A percentile compares a stretch with the other conserved stretches of the same genome.
phyloP scores from a whole-genome alignment of 2,329 filamentous ascomycete genomes.

The Botrytis galanthina region DNA sequence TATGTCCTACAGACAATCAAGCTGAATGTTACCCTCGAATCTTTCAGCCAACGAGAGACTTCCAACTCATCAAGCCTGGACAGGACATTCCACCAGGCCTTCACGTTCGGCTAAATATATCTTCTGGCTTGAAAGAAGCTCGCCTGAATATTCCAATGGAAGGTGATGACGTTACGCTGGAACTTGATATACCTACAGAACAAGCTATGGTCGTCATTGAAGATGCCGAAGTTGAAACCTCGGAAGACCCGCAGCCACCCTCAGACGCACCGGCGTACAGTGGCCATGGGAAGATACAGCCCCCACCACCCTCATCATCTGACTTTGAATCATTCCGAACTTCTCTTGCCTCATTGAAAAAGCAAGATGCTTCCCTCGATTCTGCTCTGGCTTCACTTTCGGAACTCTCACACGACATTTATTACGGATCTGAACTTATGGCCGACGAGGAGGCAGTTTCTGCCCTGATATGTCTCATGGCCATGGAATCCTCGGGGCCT shows the following conservation, averaged over 20 bases:
- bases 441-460: conserved; percentile 54
- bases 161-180: conserved; percentile 51
- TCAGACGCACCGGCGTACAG: conserved; percentile 57
- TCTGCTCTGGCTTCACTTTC: conserved; percentile 53
- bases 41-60: conserved; percentile 63
- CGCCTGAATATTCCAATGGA: conserved; percentile 59
- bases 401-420: conserved; percentile 66
- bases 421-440: conserved; percentile 63
- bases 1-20: conserved; percentile 60
- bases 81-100: conserved; percentile 64
- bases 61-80: conserved; percentile 60
- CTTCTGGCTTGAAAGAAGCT: conserved; percentile 62
- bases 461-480: conserved; percentile 56
- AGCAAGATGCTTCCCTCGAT: conserved; percentile 37
- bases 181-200: conserved; percentile 51
- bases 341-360: conserved; percentile 51
- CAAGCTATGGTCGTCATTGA: conserved; percentile 41
- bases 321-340: conserved; percentile 46
- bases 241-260: conserved; percentile 43
- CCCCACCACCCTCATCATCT: conserved; percentile 44
- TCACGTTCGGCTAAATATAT: conserved; percentile 64
- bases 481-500: conserved; percentile 29
- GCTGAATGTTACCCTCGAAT: conserved; percentile 64
- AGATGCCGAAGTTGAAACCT: conserved; percentile 36
- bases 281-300: conserved; percentile 55